Percentiles rank a stretch among this genome's conserved stretches.
phyloP scores from a whole-genome alignment of 768 basidiomycete genomes.

The Austroboletus festivus region DNA sequence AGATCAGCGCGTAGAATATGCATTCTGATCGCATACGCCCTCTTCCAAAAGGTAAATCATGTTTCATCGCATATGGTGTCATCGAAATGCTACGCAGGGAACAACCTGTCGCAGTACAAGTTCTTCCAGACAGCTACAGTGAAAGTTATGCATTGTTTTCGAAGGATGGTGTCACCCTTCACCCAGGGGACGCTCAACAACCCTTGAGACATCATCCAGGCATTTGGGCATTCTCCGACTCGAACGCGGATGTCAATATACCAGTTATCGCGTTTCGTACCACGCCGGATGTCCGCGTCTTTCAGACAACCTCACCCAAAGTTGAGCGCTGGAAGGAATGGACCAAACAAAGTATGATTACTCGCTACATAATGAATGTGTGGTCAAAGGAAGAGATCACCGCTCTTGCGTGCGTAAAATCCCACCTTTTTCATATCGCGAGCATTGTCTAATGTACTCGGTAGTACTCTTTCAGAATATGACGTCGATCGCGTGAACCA shows the following conservation, averaged over 20 bases:
- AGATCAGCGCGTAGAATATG: neutral
- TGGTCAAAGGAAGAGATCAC: constrained; percentile 1
- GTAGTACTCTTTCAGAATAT: neutral
- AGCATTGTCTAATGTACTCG: neutral
- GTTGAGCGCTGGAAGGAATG: constrained; percentile 3
- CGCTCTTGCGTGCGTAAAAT: constrained; percentile 3
- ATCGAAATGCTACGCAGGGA: constrained; percentile 3
- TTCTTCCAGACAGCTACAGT: neutral
- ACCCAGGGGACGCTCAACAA: neutral
- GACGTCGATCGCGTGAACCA: neutral
- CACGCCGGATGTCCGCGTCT: neutral
- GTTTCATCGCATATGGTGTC: constrained; percentile 7
- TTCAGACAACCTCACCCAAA: constrained; percentile 5
- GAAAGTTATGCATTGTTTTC: constrained; percentile 1
- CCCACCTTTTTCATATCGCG: neutral
- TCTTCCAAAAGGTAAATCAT: neutral
- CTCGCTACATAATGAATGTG: constrained; percentile 2
- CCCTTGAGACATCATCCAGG: neutral
- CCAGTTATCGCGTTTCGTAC: neutral
- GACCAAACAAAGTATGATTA: constrained; percentile 2
- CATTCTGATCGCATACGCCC: neutral
- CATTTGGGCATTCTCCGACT: constrained; percentile 6
- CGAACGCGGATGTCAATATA: neutral
- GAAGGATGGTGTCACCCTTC: neutral
- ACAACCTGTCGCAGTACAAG: constrained; percentile 1